Evolutionary conservation across 768 basidiomycete genomes (phyloP).

Genomic region (Royoungia palumana): DNA sequence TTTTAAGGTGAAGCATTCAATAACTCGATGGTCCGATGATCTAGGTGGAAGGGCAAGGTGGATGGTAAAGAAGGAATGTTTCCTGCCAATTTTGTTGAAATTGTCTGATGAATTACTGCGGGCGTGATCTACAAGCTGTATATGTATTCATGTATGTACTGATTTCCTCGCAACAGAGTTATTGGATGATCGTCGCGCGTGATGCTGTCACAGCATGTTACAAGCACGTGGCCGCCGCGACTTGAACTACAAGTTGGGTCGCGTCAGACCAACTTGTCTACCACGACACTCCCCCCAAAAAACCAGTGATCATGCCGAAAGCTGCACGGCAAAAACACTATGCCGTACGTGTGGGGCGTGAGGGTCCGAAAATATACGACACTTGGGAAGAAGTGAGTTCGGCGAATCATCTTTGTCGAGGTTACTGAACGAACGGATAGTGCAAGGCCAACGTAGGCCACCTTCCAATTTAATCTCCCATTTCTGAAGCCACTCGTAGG

Average conservation of each 20-base stretch:
- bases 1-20: background rate
- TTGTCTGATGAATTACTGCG: slow-evolving; percentile 33
- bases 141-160: background rate
- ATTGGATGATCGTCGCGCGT: background rate
- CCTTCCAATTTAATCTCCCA: background rate
- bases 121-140: slow-evolving; percentile 2
- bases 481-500: slow-evolving; percentile 33
- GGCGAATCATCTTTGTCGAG: background rate
- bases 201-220: too few species aligned
- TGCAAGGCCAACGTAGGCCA: slow-evolving; percentile 44
- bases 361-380: slow-evolving; percentile 54
- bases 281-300: background rate
- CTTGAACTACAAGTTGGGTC: background rate
- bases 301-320: slow-evolving; percentile 26
- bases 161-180: background rate
- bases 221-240: too few species aligned
- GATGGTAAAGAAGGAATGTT: slow-evolving; percentile 63
- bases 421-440: slow-evolving; percentile 26
- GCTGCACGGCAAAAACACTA: slow-evolving; percentile 42
- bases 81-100: slow-evolving; percentile 82
- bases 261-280: background rate
- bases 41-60: slow-evolving; percentile 77
- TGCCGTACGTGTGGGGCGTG: slow-evolving; percentile 55
- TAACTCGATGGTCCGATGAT: background rate
- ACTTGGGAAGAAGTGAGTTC: slow-evolving; percentile 58